These are phyloP conservation scores for Stipa capillata DNA, from an alignment of 176 grass and related monocot genomes.

Conservation along the genomic window DNA sequence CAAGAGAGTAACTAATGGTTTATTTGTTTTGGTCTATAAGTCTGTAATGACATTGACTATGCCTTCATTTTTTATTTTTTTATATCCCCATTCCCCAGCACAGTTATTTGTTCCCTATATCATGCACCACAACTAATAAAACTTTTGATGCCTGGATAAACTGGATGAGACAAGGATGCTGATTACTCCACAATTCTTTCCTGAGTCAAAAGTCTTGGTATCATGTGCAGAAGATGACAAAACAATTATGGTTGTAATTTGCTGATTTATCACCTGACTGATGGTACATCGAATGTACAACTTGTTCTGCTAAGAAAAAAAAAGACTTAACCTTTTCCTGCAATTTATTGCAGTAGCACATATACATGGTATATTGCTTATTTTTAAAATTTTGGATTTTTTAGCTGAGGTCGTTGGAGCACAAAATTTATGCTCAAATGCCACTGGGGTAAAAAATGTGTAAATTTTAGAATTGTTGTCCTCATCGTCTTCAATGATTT, in stretches of 20 bases:
- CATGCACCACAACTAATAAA: not conserved
- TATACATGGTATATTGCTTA: not conserved
- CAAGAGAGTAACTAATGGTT: constrained; percentile 13
- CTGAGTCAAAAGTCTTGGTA: not conserved
- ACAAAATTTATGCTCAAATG: too few relatives aligned
- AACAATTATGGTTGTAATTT: not conserved
- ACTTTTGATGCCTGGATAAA: not conserved
- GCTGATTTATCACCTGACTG: not conserved
- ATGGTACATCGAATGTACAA: not conserved
- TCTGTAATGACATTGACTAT: not conserved
- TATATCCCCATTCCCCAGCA: not conserved
- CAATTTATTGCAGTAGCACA: not conserved
- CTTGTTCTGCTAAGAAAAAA: not conserved
- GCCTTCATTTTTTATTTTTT: not conserved
- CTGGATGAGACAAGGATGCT: not conserved
- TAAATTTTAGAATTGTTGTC: not conserved
- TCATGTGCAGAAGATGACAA: not conserved
- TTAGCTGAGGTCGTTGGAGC: not conserved
- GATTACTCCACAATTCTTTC: not conserved
- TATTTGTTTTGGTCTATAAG: not conserved
- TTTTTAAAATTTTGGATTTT: not conserved
- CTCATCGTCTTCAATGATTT: not conserved
- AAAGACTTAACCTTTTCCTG: not conserved
- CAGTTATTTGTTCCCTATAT: too few relatives aligned
- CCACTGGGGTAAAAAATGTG: too few relatives aligned